Evolutionary conservation across 495 filamentous ascomycete genomes (phyloP).

Genomic region (Penicillium pancosmium): DNA sequence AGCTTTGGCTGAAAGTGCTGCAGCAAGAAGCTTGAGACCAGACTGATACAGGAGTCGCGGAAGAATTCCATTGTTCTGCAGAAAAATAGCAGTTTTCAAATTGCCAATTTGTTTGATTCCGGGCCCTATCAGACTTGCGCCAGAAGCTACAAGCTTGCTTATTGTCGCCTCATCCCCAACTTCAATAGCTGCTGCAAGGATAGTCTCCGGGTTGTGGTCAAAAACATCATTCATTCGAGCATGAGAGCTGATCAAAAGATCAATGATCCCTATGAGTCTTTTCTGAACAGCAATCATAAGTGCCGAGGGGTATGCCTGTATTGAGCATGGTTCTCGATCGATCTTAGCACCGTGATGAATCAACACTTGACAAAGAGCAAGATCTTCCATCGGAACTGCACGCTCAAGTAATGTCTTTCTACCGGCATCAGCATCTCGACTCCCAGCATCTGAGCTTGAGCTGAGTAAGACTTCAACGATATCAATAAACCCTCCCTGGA

Average conservation of each 20-base stretch:
- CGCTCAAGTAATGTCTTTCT: not conserved
- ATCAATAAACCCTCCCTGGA: not conserved
- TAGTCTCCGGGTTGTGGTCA: not conserved
- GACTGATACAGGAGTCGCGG: not conserved
- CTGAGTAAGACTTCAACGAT: not conserved
- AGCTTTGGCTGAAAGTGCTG: not conserved
- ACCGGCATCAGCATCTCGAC: not conserved
- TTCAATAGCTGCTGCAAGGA: not conserved
- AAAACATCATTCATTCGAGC: not conserved
- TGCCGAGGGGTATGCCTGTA: not conserved
- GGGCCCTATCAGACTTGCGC: not conserved
- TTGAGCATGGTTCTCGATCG: not conserved
- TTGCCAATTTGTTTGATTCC: not conserved
- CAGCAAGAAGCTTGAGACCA: not conserved
- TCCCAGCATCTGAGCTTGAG: not conserved
- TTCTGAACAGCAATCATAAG: not conserved
- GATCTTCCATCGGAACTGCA: not conserved
- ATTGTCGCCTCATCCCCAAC: not conserved
- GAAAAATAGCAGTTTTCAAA: not conserved
- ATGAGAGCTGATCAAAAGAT: not conserved
- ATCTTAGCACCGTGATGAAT: not conserved
- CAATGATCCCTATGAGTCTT: not conserved
- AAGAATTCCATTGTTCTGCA: not conserved
- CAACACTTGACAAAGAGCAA: not conserved
- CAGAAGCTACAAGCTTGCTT: not conserved